Percentiles rank a stretch among this genome's conserved stretches.
Conservation (phyloP, 495 filamentous ascomycete species). For the Penicillium cataractarum region DNA sequence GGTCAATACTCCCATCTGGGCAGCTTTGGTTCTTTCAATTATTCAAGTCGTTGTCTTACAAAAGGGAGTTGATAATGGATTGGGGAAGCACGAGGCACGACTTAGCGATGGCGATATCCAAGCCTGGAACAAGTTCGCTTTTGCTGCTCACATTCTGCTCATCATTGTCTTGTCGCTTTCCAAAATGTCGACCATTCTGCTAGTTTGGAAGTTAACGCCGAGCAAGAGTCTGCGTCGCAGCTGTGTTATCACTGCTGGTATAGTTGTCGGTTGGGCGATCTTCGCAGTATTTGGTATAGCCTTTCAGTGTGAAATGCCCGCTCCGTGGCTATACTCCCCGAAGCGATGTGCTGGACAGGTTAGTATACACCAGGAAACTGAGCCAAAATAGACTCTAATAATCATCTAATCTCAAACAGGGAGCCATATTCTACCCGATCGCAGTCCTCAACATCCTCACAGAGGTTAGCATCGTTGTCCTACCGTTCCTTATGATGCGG, state of each 20-base stretch:
- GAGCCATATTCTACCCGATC: background rate
- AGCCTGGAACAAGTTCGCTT: conserved; percentile 30
- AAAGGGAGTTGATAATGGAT: conserved; percentile 31
- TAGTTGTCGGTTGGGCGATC: conserved; percentile 21
- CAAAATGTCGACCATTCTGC: conserved; percentile 29
- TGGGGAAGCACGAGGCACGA: conserved; percentile 26
- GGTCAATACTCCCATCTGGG: conserved; percentile 37
- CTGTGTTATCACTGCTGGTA: conserved; percentile 20
- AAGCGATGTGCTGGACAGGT: conserved; percentile 26
- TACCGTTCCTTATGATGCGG: background rate
- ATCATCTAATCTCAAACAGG: too few relatives aligned
- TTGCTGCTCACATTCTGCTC: conserved; percentile 32
- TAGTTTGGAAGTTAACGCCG: conserved; percentile 33
- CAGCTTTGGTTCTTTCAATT: conserved; percentile 31
- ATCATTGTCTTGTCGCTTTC: conserved; percentile 31
- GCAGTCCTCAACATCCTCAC: background rate
- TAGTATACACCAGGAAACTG: background rate
- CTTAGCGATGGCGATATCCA: conserved; percentile 22
- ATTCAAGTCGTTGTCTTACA: conserved; percentile 30
- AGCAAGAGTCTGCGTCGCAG: conserved; percentile 21
- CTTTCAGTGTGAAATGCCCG: conserved; percentile 32
- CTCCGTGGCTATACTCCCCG: conserved; percentile 31
- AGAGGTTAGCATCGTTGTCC: background rate
- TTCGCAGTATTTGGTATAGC: conserved; percentile 28
- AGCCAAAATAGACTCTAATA: too few relatives aligned